Base-by-base conservation (phyloP, 169 alveolate species). In the Eimeria acervulina region DNA sequence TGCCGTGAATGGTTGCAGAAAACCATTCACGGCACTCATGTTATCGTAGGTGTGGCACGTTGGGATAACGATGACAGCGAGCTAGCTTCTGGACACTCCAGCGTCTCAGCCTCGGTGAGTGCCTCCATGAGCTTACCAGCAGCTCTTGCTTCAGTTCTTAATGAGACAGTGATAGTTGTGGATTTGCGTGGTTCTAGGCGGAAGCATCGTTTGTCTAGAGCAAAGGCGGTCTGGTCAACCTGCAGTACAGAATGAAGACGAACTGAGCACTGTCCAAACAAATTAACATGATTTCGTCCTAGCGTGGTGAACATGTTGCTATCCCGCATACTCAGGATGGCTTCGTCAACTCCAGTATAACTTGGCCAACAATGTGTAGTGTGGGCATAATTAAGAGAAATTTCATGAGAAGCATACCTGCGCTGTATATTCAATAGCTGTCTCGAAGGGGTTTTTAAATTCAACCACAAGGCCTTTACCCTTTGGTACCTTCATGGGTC, bases 401-500 rank as follows among this genome's bases (percentile, higher is more conserved):
- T 6, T 13, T 12, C 13, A n/a, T 10, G 40, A 88, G 40, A 19
- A 47, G 52, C 81, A 31, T 31, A 93, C 96, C 76, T 93, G 96
- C 33, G 90, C 66, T 36, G 95, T 38, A 59, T 87, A 95, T 40
- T 95, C 96, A 31, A 76, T 76, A 21, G 94, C 61, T 19, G 92
- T n/a, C 38, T 85, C 96, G 74, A 88, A 28, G 26, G 95, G 96
- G 83, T 89, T 92, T 70, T 55, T 68, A 93, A 85, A 87, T 44
- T 78, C 95, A 36, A 92, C 33, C 17, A 47, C 28, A 36, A 83
- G 63, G 26, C 96, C 91, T 92, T 95, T 95, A 21, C 96, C 96
- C 74, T 85, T 95, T 8, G 95, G 90, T 42, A 85, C 89, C n/a
- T 68, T 90, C 28, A 95, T 72, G 0, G 97, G 97, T 1, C 97